Conservation (phyloP, 495 filamentous ascomycete species). For the Cercophora scortea region DNA sequence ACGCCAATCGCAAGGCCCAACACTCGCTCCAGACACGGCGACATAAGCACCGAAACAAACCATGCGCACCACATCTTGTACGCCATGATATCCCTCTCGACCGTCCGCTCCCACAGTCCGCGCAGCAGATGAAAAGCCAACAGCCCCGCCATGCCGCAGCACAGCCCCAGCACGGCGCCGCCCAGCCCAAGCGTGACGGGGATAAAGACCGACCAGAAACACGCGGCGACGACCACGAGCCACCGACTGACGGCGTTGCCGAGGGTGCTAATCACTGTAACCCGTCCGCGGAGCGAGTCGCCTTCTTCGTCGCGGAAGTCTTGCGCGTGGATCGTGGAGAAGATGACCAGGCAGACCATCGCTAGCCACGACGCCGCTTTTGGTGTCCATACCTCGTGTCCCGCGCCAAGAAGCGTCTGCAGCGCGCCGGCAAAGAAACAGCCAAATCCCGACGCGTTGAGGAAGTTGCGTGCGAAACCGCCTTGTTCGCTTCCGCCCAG, state of each 20-base stretch:
- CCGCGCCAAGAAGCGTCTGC: conserved; percentile 9
- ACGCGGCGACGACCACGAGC: conserved; percentile 24
- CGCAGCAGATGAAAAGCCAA: background rate
- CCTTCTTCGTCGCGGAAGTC: conserved; percentile 44
- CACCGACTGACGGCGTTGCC: conserved; percentile 36
- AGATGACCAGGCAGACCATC: conserved; percentile 35
- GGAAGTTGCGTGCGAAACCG: conserved; percentile 30
- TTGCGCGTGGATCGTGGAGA: conserved; percentile 46
- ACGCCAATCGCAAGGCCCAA: background rate
- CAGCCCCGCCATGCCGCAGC: background rate
- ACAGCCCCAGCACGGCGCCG: background rate
- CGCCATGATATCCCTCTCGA: background rate
- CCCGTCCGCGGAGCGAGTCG: conserved; percentile 34
- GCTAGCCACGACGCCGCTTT: conserved; percentile 31
- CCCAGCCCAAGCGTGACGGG: conserved; percentile 25
- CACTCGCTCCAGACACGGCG: background rate
- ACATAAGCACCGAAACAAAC: background rate
- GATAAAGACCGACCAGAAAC: conserved; percentile 33
- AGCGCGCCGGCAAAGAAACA: conserved; percentile 27
- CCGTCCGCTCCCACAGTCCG: background rate
- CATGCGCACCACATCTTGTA: conserved; percentile 2
- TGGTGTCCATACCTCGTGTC: conserved; percentile 8
- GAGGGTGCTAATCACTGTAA: conserved; percentile 32
- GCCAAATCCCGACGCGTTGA: conserved; percentile 36
- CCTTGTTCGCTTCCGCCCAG: too few relatives aligned